These are phyloP conservation scores for Dictyostelium purpureum DNA, from an alignment of 78 protist species.

Conservation along the genomic window DNA sequence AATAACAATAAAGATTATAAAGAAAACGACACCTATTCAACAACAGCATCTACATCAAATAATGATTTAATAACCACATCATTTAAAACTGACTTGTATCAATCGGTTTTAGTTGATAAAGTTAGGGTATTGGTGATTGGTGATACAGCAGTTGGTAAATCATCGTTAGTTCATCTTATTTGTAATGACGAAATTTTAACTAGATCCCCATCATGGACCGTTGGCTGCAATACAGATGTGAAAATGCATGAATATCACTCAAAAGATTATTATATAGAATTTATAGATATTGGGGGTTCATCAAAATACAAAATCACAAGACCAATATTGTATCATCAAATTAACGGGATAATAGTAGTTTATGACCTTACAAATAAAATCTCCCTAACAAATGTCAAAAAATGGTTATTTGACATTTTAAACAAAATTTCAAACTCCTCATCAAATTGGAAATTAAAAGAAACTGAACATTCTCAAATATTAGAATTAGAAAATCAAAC, in stretches of 20 bases:
- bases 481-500: slow-evolving; percentile 19
- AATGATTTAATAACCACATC: neutral
- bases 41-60: neutral
- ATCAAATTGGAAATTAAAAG: slow-evolving; percentile 25
- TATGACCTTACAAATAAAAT: slow-evolving; percentile 70
- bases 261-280: slow-evolving; percentile 67
- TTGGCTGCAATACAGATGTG: slow-evolving; percentile 63
- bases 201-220: slow-evolving; percentile 54
- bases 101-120: slow-evolving; percentile 34
- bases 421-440: slow-evolving; percentile 10
- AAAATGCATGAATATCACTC: slow-evolving; percentile 62
- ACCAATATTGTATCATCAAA: slow-evolving; percentile 43
- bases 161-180: slow-evolving; percentile 46
- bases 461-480: slow-evolving; percentile 19
- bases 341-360: slow-evolving; percentile 67
- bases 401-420: slow-evolving; percentile 71
- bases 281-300: slow-evolving; percentile 69
- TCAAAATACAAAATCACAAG: slow-evolving; percentile 51
- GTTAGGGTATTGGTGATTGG: slow-evolving; percentile 54
- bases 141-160: slow-evolving; percentile 73
- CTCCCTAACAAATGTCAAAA: slow-evolving; percentile 44
- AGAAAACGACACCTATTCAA: neutral
- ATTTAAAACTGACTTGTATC: slow-evolving; percentile 8
- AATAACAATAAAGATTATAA: neutral
- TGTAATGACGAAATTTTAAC: neutral